A percentile compares a stretch with the other conserved stretches of the same genome.
These are phyloP conservation scores for Stemphylium beticola DNA, from an alignment of 2,329 filamentous ascomycete genomes.

Conservation along the genomic window DNA sequence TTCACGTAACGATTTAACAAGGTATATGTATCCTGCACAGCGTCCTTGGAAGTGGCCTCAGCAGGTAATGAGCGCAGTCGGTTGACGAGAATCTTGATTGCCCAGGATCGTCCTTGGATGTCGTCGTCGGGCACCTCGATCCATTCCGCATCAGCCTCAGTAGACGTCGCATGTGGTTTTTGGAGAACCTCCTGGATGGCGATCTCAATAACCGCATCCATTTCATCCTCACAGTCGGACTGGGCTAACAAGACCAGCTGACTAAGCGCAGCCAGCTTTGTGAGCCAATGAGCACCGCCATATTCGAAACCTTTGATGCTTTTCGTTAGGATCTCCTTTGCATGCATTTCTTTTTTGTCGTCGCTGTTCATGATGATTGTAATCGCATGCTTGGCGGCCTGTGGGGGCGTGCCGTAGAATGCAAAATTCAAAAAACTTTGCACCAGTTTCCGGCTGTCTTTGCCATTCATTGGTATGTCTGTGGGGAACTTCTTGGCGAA, in stretches of 20 bases:
- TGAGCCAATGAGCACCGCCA: slow-evolving; percentile 74
- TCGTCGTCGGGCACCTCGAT: slow-evolving; percentile 74
- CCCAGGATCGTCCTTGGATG: slow-evolving; percentile 80
- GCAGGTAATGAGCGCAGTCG: slow-evolving; percentile 68
- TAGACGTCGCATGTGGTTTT: slow-evolving; percentile 64
- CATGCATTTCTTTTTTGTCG: slow-evolving; percentile 81
- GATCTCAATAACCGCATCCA: slow-evolving; percentile 79
- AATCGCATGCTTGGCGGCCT: slow-evolving; percentile 90
- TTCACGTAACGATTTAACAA: slow-evolving; percentile 78
- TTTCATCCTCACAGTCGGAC: slow-evolving; percentile 71
- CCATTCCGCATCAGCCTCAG: slow-evolving; percentile 60
- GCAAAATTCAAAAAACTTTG: slow-evolving; percentile 84
- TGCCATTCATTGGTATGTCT: slow-evolving; percentile 69
- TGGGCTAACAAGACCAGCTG: slow-evolving; percentile 78
- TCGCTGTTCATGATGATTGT: slow-evolving; percentile 82
- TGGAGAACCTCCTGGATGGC: slow-evolving; percentile 76
- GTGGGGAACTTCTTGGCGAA: slow-evolving; percentile 86
- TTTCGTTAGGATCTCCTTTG: slow-evolving; percentile 80
- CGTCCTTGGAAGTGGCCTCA: slow-evolving; percentile 55
- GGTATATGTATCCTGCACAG: slow-evolving; percentile 73
- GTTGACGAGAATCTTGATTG: slow-evolving; percentile 86
- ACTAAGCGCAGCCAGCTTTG: slow-evolving; percentile 72
- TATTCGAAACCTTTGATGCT: slow-evolving; percentile 77
- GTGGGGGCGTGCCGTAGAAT: slow-evolving; percentile 78
- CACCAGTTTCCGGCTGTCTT: slow-evolving; percentile 75